Evolutionary conservation across 768 basidiomycete species (phyloP).

Genomic region (Russula lepida): DNA sequence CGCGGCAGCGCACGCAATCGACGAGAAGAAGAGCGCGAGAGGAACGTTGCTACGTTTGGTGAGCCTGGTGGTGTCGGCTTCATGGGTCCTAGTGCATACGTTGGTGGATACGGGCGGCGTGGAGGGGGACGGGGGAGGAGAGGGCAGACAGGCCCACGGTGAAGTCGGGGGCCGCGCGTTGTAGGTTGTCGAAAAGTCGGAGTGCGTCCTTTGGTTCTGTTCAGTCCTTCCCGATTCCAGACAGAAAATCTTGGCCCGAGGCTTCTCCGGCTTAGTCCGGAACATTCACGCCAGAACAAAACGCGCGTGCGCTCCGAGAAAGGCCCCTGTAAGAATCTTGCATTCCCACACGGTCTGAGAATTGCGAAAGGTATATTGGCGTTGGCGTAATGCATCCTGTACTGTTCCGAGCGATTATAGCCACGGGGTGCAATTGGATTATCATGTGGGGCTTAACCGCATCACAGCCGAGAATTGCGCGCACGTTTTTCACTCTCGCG

Average conservation of each 20-base stretch:
- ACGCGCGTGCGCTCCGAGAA: neutral
- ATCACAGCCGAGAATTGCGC: neutral
- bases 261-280: neutral
- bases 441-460: neutral
- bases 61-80: constrained; percentile 74
- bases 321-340: neutral
- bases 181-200: constrained; percentile 2
- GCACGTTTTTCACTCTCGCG: neutral
- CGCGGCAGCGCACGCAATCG: constrained; percentile 54
- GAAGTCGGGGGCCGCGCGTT: neutral
- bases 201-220: neutral
- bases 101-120: constrained; percentile 55
- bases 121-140: constrained; percentile 38
- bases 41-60: constrained; percentile 81
- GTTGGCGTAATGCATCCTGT: neutral
- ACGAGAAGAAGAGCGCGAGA: constrained; percentile 76
- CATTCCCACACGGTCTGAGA: neutral
- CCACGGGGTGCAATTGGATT: neutral
- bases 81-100: constrained; percentile 71
- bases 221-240: neutral
- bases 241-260: neutral
- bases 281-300: neutral
- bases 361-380: neutral
- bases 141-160: constrained; percentile 21
- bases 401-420: neutral